Base-by-base conservation (phyloP, 805 yeast genomes). In the Starmerella apicola region DNA sequence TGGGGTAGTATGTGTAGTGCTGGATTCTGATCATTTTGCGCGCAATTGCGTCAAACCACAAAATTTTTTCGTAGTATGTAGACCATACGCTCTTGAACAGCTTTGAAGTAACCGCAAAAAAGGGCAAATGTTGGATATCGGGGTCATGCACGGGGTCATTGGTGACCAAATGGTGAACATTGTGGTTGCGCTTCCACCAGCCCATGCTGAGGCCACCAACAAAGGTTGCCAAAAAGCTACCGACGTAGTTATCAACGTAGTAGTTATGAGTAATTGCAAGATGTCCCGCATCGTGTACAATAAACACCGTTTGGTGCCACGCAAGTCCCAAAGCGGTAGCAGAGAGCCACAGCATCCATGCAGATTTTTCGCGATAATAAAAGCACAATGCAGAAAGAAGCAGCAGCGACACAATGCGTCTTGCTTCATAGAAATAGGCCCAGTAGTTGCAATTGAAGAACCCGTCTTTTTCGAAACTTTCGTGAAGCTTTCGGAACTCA, bases 131-230 rank as follows among this genome's bases (percentile, higher is more conserved):
- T 60, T 84, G 95, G 55, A 84, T 85, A 60, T 84, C 95, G 0
- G 95, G 95, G 53, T 84, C 95, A 55, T 85, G 94, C 2, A 80
- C 79, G 0, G 95, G 95, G 55, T 84, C 94, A 58, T 84, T 84
- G n/a, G 95, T 81, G 39, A 84, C 70, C 37, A 84, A 62, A 57
- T 84, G 95, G 59, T 84, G 95, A n/a, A 84, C 93, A 56, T 84
- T 84, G 60, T 84, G 95, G 59, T 81, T 84, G 38, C 86, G 67
- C 52, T 84, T 85, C 95, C 95, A 84, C 95, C 95, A 84, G 2
- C 94, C 94, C 17, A 83, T 55, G 34, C 94, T 81, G 31, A 84
- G 65, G 0, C 95, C 95, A n/a, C 95, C 95, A 37, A 76, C 60
- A 65, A 69, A 84, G 46, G 81, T 74, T 1, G 94, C 93, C 36